A percentile compares a stretch with the other conserved stretches of the same genome.
phyloP scores from a whole-genome alignment of 2,329 filamentous ascomycete genomes.

The Gaeumannomyces tritici region DNA sequence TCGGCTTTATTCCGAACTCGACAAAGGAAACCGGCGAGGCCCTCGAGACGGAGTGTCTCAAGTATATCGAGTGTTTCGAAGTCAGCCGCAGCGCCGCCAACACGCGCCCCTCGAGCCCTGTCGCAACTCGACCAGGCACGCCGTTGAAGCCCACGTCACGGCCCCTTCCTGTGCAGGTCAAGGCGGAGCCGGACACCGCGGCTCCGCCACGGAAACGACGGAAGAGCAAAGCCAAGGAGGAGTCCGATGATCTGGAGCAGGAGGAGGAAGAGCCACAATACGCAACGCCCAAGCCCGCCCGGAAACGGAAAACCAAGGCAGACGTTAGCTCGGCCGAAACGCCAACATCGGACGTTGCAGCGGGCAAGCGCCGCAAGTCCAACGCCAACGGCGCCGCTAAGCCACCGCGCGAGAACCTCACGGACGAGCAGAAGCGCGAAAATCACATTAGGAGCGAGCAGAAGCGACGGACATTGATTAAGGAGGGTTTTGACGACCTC shows the following conservation, averaged over 20 bases:
- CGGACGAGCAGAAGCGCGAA: slow-evolving; percentile 70
- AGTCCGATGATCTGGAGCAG: slow-evolving; percentile 27
- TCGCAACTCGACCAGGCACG: slow-evolving; percentile 16
- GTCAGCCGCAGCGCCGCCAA: slow-evolving; percentile 47
- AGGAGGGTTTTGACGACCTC: slow-evolving; percentile 75
- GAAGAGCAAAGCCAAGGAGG: slow-evolving; percentile 42
- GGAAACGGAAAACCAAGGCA: slow-evolving; percentile 37
- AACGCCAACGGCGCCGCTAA: slow-evolving; percentile 29
- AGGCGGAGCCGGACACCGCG: slow-evolving; percentile 26
- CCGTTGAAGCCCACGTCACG: slow-evolving; percentile 13
- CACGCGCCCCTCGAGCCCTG: slow-evolving; percentile 50
- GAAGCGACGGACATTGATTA: slow-evolving; percentile 73
- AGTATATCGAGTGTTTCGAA: slow-evolving; percentile 43
- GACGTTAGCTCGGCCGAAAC: slow-evolving; percentile 24
- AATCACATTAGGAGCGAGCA: slow-evolving; percentile 87
- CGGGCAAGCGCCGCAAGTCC: slow-evolving; percentile 42
- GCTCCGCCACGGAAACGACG: slow-evolving; percentile 39
- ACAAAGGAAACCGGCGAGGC: slow-evolving; percentile 49
- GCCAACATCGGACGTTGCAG: slow-evolving; percentile 19
- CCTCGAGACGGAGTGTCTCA: slow-evolving; percentile 43
- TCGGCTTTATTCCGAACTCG: slow-evolving; percentile 46
- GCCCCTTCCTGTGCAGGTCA: slow-evolving; percentile 15
- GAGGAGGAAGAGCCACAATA: slow-evolving; percentile 26
- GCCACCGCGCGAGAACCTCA: slow-evolving; percentile 57
- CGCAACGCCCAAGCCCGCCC: slow-evolving; percentile 23